phyloP scores from a whole-genome alignment of 192 early-diverging fungal genomes.

The Linnemannia hyalina region DNA sequence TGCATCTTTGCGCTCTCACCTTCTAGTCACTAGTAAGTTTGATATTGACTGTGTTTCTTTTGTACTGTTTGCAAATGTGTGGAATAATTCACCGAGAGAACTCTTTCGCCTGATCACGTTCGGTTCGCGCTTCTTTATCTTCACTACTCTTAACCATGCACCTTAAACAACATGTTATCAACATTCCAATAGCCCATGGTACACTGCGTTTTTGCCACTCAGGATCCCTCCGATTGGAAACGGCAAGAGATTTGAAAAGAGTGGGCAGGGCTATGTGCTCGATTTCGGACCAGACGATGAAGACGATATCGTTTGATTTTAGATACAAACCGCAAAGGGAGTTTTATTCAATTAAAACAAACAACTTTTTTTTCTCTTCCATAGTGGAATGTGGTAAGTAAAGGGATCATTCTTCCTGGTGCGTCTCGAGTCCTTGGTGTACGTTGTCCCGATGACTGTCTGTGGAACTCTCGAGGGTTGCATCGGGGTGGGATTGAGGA shows the following conservation, averaged over 20 bases:
- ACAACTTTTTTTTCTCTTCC: neutral
- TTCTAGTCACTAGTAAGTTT: neutral
- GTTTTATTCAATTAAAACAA: neutral
- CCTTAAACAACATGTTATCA: neutral
- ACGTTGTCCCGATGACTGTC: neutral
- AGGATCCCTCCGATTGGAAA: constrained; percentile 61
- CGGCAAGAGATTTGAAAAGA: constrained; percentile 54
- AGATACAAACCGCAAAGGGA: neutral
- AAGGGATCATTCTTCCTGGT: neutral
- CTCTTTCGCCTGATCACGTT: neutral
- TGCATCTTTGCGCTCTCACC: neutral
- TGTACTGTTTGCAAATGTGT: neutral
- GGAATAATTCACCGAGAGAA: constrained; percentile 1
- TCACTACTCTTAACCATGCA: neutral
- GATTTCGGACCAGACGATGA: constrained; percentile 14
- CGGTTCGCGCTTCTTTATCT: neutral
- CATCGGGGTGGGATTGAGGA: neutral
- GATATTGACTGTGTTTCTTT: neutral
- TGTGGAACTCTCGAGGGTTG: neutral
- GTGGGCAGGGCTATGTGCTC: constrained; percentile 24
- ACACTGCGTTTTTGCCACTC: constrained; percentile 60
- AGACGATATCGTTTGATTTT: constrained; percentile 19
- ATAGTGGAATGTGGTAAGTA: neutral
- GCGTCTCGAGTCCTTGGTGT: neutral
- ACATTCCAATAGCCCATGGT: constrained; percentile 58